phyloP scores from a whole-genome alignment of 177 flowering plant species.

The Telopea speciosissima region DNA sequence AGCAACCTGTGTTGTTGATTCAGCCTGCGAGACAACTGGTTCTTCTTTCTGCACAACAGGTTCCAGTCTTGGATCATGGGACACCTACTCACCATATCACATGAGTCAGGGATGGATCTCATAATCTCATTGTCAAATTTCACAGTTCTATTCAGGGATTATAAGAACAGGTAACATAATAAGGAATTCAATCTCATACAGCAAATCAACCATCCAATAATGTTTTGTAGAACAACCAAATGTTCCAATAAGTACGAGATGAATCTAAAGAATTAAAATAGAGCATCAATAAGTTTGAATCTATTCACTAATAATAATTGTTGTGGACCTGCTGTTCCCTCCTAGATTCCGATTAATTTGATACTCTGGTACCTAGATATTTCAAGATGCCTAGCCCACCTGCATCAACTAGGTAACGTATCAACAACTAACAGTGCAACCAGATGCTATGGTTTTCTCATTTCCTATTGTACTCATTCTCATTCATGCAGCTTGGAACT shows the following conservation, averaged over 20 bases:
- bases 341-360: background rate
- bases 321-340: background rate
- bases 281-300: background rate
- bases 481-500: no score
- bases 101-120: constrained; percentile 7
- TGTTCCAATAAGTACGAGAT: background rate
- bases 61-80: constrained; percentile 33
- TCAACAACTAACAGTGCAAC: no score
- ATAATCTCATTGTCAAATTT: constrained; percentile 1
- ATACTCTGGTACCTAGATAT: background rate
- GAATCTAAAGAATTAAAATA: background rate
- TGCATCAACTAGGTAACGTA: no score
- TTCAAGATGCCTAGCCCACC: background rate
- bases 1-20: constrained; percentile 27
- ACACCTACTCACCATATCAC: constrained; percentile 24
- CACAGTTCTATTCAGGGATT: background rate
- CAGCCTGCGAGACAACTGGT: constrained; percentile 23
- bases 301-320: background rate
- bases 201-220: background rate
- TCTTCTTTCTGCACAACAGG: constrained; percentile 32
- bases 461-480: no score
- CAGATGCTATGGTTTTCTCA: no score
- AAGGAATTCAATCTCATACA: background rate
- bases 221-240: background rate
- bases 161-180: background rate